Evolutionary conservation across 345 rosid species (phyloP), one percentile per base, ranked within the genome.

Genomic region (Aquilaria malaccensis): DNA sequence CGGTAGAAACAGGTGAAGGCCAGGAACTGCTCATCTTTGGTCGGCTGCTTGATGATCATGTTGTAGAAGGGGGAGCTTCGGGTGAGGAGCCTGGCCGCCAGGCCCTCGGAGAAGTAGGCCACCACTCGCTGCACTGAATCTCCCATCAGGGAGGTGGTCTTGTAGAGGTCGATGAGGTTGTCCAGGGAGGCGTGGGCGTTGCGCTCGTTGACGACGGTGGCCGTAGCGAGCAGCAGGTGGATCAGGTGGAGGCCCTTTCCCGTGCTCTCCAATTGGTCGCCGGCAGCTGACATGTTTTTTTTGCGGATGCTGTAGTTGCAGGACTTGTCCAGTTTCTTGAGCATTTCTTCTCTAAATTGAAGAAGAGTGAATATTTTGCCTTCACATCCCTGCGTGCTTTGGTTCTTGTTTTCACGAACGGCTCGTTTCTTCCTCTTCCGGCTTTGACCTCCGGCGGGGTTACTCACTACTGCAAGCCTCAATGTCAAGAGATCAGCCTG

Each of bases 51-150:
- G 78, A 75, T 73, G 74, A 86, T 76, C 86, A 72, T 78, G 52
- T 74, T 78, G 29, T 74, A 76, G 61, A 86, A 83, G 0, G 92
- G 88, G 11, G 86, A 86, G 55, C 75, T 76, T 2, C 56, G 30
- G 0, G 86, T 76, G 29, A 86, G 77, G 9, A 83, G 80, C 68
- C 82, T 72, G 0, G 86, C 86, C 0, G 83, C 64, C 12, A 86
- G 58, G 45, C 86, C 92, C 9, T 83, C 88, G 0, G 83, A 71
- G 12, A 83, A 86, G 13, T 83, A 75, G 46, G 86, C 92, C 10
- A 86, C 83, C 0, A 83, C 86, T 37, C 92, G 48, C 46, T 79
- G 85, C 15, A 86, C 88, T 0, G 92, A 83, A 52, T 86, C 86
- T 0, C 92, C 92, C 2, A 68, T 66, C 49, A 81, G 61, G 2